A percentile compares a stretch with the other conserved stretches of the same genome.
Evolutionary conservation across 2,329 filamentous ascomycete species (phyloP).

Genomic region (Epichloe aotearoae): DNA sequence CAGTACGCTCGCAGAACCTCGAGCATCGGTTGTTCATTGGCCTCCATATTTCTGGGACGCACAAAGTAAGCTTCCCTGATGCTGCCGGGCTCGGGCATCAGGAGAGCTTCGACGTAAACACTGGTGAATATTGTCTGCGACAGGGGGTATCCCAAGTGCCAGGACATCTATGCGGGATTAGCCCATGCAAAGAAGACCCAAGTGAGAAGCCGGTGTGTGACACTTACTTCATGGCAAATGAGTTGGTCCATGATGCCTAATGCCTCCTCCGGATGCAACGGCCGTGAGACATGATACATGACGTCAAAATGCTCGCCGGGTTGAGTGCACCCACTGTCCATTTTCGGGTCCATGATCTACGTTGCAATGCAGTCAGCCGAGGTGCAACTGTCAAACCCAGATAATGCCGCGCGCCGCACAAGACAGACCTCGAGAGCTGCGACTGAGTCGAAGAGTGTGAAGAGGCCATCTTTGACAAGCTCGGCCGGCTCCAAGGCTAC

Average conservation of each 20-base stretch:
- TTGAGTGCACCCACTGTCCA: slow-evolving; percentile 83
- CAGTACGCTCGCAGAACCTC: slow-evolving; percentile 74
- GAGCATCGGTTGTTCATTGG: slow-evolving; percentile 34
- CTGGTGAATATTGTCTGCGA: slow-evolving; percentile 93
- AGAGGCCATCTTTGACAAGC: slow-evolving; percentile 84
- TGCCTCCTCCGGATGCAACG: slow-evolving; percentile 63
- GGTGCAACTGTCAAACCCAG: neutral
- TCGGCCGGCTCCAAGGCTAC: slow-evolving; percentile 66
- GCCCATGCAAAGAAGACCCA: neutral
- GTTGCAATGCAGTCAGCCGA: neutral
- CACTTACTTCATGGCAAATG: slow-evolving; percentile 66
- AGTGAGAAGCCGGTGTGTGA: neutral
- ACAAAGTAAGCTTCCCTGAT: slow-evolving; percentile 55
- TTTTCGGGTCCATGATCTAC: slow-evolving; percentile 97
- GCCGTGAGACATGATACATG: slow-evolving; percentile 58
- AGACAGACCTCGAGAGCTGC: slow-evolving; percentile 58
- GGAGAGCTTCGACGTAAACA: slow-evolving; percentile 72
- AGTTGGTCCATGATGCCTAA: slow-evolving; percentile 92
- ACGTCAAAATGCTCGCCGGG: slow-evolving; percentile 73
- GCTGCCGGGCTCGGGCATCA: slow-evolving; percentile 53
- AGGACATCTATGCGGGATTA: slow-evolving; percentile 56
- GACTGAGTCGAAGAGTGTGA: slow-evolving; percentile 90
- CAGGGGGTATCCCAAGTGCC: slow-evolving; percentile 91
- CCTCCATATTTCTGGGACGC: slow-evolving; percentile 17
- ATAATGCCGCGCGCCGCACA: neutral